Base-by-base conservation (phyloP, 768 basidiomycete genomes). In the Panaeolus cyanescens region DNA sequence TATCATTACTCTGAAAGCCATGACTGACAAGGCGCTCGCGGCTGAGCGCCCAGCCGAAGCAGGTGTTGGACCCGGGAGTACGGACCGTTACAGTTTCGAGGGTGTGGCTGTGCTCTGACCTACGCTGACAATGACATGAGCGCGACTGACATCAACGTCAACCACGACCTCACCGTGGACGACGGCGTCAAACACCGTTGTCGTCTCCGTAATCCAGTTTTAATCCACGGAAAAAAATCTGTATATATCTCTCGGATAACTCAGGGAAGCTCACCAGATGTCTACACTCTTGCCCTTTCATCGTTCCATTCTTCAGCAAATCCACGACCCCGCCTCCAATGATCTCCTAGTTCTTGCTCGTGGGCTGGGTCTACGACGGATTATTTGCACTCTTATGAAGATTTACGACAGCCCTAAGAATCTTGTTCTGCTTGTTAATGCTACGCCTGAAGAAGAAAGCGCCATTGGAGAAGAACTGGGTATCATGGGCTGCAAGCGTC, bases 391-490 rank as follows among this genome's bases (percentile, higher is more conserved):
- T 0, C 83, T 99, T 37, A 82, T 99, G 78, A 92, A 96, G 77
- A 92, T 96, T 37, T 99, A 96, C 71, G 92, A 95, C 77, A 85
- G 90, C 20, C 87, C 92, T 32, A 84, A 88, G 62, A 95, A 85
- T 69, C 84, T 97, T 15, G 84, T 99, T 42, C 75, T 99, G 8
- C 79, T 99, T 20, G 87, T 98, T 54, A 90, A 93, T 75, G 91
- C 92, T 0, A 83, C 87, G 0, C 83, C 87, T 8, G 93, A 95
- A 65, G 97, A 98, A 71, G 96, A 96, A 70, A 81, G 87, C 1
- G 94, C 90, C 5, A 92, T 99, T 32, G 93, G 93, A 1, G 95
- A 97, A 65, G 94, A 97, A 71, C 81, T 99, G 32, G 90, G 94
- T 0, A 87, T 95, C 10, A 90, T 97, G 86, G 96, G 96, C 3